Percentiles rank a stretch among this genome's conserved stretches.
phyloP scores from a whole-genome alignment of 1,139 yeast genomes.

The Pichia sp. region DNA sequence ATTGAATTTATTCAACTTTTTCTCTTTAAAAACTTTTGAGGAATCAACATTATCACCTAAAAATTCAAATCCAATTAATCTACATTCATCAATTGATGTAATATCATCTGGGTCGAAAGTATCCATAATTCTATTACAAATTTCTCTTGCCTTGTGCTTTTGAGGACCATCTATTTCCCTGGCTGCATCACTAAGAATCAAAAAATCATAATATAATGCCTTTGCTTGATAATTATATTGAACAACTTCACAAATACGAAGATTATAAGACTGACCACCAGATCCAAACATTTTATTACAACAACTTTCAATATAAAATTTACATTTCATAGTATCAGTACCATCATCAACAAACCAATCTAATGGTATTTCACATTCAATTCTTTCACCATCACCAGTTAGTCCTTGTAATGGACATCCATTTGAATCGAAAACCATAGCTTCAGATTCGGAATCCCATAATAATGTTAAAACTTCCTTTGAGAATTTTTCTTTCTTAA shows the following conservation, averaged over 20 bases:
- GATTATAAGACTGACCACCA: constrained; percentile 48
- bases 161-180: constrained; percentile 82
- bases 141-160: constrained; percentile 71
- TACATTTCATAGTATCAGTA: constrained; percentile 32
- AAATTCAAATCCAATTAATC: constrained; percentile 57
- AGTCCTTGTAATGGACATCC: constrained; percentile 79
- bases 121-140: constrained; percentile 77
- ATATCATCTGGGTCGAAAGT: constrained; percentile 53
- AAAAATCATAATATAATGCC: constrained; percentile 70
- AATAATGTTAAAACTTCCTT: constrained; percentile 49
- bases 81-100: constrained; percentile 48
- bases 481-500: constrained; percentile 19
- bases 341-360: constrained; percentile 32
- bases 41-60: constrained; percentile 63
- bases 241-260: constrained; percentile 68
- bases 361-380: constrained; percentile 62
- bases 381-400: constrained; percentile 80
- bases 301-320: constrained; percentile 78
- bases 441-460: constrained; percentile 88
- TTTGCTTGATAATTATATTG: constrained; percentile 79
- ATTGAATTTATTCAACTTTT: constrained; percentile 30
- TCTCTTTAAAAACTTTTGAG: constrained; percentile 47
- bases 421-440: constrained; percentile 58
- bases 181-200: constrained; percentile 87
- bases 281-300: constrained; percentile 95